Percentiles rank a stretch among this genome's conserved stretches.
Conservation (phyloP, 768 basidiomycete genomes). For the Suillus plorans region DNA sequence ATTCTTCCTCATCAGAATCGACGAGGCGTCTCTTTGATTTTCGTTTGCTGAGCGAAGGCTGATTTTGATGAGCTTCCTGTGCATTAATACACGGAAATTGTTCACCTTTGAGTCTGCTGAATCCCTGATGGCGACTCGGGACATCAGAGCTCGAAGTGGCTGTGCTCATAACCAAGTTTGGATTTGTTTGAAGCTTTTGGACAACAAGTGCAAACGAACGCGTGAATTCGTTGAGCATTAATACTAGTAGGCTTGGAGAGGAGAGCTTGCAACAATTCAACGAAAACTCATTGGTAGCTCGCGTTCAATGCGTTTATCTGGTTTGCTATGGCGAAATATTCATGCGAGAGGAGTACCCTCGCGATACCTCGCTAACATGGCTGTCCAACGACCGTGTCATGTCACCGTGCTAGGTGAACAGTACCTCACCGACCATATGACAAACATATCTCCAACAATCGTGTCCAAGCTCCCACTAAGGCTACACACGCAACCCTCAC, state of each 20-base stretch:
- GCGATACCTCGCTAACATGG: constrained; percentile 16
- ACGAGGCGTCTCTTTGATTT: constrained; percentile 27
- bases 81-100: neutral
- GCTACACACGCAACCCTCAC: constrained; percentile 72
- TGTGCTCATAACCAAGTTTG: constrained; percentile 13
- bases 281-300: neutral
- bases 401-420: constrained; percentile 58
- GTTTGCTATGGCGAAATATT: constrained; percentile 3
- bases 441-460: constrained; percentile 87
- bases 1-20: constrained; percentile 38
- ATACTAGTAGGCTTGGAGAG: neutral
- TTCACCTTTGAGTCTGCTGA: constrained; percentile 22
- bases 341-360: constrained; percentile 1
- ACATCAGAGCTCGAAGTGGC: constrained; percentile 3
- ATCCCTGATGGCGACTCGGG: constrained; percentile 6
- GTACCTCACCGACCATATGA: constrained; percentile 76
- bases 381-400: constrained; percentile 13
- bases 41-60: constrained; percentile 22
- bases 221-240: constrained; percentile 8
- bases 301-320: constrained; percentile 18
- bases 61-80: constrained; percentile 4
- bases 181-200: constrained; percentile 1
- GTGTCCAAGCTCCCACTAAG: constrained; percentile 74
- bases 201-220: constrained; percentile 21
- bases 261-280: neutral